Conservation (phyloP, 345 rosid genomes). For the Clarkia xantiana region DNA sequence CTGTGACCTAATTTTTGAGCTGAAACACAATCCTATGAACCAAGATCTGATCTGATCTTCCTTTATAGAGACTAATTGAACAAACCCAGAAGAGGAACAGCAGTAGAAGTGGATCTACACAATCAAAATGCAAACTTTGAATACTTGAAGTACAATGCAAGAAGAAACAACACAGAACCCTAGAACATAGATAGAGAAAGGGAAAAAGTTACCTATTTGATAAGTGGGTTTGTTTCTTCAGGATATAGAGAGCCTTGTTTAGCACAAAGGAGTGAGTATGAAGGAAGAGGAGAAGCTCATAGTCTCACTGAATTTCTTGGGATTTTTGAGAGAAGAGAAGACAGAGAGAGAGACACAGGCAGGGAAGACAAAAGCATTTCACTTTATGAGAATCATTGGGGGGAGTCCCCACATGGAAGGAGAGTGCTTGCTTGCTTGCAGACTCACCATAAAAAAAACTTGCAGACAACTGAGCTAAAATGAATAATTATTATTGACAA, state of each 20-base stretch:
- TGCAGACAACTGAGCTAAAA: background rate
- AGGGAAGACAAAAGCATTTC: conserved; percentile 12
- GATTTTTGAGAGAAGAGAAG: background rate
- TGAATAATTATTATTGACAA: too few relatives aligned
- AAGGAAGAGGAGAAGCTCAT: background rate
- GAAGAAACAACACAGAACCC: too few relatives aligned
- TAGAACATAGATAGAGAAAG: background rate
- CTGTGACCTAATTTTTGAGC: conserved; percentile 12
- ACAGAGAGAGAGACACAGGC: conserved; percentile 3
- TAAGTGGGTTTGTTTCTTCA: background rate
- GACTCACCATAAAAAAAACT: background rate
- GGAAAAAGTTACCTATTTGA: background rate
- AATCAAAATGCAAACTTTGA: too few relatives aligned
- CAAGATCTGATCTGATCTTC: conserved; percentile 7
- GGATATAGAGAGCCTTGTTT: conserved; percentile 2
- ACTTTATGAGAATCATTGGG: conserved; percentile 13
- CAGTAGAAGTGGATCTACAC: too few relatives aligned
- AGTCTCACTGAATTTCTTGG: background rate
- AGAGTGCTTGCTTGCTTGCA: background rate
- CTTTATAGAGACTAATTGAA: background rate
- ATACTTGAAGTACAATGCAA: too few relatives aligned
- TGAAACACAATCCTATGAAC: background rate
- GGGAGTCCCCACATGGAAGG: conserved; percentile 16
- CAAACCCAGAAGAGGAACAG: background rate
- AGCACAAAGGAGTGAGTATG: background rate